Base-by-base conservation (phyloP, 768 basidiomycete genomes). In the Suillus spraguei region DNA sequence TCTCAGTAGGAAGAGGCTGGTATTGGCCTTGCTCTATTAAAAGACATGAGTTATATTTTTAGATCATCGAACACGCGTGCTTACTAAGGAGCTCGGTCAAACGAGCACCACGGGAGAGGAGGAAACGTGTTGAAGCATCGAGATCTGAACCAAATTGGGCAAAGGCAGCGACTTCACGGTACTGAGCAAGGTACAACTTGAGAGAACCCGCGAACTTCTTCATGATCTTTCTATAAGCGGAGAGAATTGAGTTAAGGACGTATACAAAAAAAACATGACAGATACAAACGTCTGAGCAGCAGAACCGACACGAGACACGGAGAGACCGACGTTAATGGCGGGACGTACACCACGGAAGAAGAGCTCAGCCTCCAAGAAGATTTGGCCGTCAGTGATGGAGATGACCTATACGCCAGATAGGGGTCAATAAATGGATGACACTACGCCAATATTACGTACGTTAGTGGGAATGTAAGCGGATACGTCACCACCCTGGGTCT, bases 341-440 rank as follows among this genome's bases (percentile, higher is more conserved):
- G 97, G 97, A 77, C 97, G 94, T 70, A 98, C 92, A 89, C 97
- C 97, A 85, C 97, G 96, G 95, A 99, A 98, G 95, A 99, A 99
- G 76, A 98, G 91, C 79, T 98, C 97, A 73, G 97, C 95, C 80
- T 99, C 97, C 91, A 99, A 92, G 92, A 99, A 99, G 82, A 97
- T 97, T 81, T 98, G 96, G 74, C 97, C 97, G 74, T 99, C 97
- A 59, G 97, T 99, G 78, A 99, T 99, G 73, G 97, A 99, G 75
- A 99, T 99, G 76, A 99, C 96, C 94, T 97, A 56, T 69, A 68
- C 42, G 50, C 62, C 16, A 65, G 61, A 65, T 56, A 61, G 35
- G 42, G 38, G 60, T 22, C 36, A 33, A 6, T 24, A 44, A 14
- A 60, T 14, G 6, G 5, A 38, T 17, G 11, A 17, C 16, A 52